Conservation (phyloP, 1,284 basidiomycete species). For the Stygiomarasmius scandens region DNA sequence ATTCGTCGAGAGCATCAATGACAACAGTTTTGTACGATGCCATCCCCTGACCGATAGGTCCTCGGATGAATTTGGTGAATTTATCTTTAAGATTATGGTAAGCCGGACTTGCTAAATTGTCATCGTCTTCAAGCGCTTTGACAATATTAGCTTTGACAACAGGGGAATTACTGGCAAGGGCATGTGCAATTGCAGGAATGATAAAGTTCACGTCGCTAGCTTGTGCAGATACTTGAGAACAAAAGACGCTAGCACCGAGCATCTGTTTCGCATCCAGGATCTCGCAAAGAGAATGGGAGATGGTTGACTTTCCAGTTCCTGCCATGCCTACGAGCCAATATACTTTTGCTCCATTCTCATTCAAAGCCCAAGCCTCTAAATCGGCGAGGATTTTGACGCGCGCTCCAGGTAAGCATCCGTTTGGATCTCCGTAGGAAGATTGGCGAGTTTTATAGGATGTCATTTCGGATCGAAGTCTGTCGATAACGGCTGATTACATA, state of each 20-base stretch:
- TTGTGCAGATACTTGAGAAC: conserved; percentile 2
- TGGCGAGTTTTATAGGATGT: conserved; percentile 4
- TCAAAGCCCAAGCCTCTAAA: neutral
- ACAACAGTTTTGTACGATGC: neutral
- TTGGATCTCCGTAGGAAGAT: conserved; percentile 1
- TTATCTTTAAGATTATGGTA: neutral
- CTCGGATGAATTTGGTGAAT: neutral
- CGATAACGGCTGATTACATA: neutral
- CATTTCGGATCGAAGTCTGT: neutral
- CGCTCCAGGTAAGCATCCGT: neutral
- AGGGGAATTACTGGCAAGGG: neutral
- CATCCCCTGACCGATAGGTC: neutral
- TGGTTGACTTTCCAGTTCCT: conserved; percentile 9
- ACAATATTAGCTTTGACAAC: neutral
- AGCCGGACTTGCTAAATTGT: neutral
- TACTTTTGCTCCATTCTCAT: neutral
- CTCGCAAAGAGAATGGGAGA: conserved; percentile 4
- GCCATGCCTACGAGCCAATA: conserved; percentile 5
- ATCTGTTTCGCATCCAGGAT: neutral
- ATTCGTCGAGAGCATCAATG: conserved; percentile 14
- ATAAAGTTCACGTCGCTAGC: neutral
- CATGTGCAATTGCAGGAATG: conserved; percentile 7
- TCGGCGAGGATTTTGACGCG: neutral
- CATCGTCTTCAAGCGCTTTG: neutral
- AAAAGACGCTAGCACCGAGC: conserved; percentile 5